Conservation (phyloP, 768 basidiomycete species). For the Suillus discolor region DNA sequence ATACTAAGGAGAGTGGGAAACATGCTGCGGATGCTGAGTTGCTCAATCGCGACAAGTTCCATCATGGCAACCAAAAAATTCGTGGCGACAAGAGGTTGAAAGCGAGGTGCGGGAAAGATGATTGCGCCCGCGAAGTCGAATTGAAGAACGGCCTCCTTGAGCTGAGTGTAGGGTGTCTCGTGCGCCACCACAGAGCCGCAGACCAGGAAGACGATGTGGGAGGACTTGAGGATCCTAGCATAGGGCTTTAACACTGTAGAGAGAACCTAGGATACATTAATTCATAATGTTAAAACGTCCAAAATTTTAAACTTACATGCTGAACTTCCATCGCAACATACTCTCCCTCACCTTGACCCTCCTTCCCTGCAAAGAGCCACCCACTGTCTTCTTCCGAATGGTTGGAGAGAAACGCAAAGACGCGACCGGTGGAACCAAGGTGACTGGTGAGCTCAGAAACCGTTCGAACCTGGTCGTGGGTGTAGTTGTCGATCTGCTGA, state of each 20-base stretch:
- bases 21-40: background rate
- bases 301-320: background rate
- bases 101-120: background rate
- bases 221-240: background rate
- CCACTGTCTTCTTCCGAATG: background rate
- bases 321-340: background rate
- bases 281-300: background rate
- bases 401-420: background rate
- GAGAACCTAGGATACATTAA: background rate
- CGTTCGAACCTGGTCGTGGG: background rate
- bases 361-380: background rate
- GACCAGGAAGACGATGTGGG: too few species aligned
- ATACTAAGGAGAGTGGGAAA: background rate
- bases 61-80: background rate
- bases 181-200: background rate
- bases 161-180: background rate
- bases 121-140: background rate
- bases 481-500: background rate
- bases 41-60: background rate
- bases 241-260: background rate
- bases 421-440: too few species aligned
- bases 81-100: background rate
- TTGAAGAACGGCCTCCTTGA: background rate
- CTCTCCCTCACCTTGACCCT: background rate
- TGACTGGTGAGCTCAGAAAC: background rate